Evolutionary conservation across 495 filamentous ascomycete species (phyloP).

Genomic region (Penicillium tannophilum): DNA sequence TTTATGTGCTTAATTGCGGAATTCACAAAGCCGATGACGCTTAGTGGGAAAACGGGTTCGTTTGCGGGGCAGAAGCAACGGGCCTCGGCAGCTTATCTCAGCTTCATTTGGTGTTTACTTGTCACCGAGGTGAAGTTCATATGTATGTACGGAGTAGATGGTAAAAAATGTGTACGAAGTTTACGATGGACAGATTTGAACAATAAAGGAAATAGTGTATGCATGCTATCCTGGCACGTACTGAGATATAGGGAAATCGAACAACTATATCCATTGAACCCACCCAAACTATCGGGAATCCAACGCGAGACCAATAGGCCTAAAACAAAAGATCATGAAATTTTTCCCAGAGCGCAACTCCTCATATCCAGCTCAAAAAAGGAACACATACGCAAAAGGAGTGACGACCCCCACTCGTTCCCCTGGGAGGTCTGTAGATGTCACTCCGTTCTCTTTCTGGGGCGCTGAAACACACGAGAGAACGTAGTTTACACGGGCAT

Average conservation of each 20-base stretch:
- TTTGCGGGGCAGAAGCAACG: slow-evolving; percentile 22
- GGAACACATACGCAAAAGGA: slow-evolving; percentile 14
- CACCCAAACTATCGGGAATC: slow-evolving; percentile 41
- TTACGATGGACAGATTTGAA: slow-evolving; percentile 9
- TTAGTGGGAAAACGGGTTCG: neutral
- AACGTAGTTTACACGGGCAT: slow-evolving; percentile 39
- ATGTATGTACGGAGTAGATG: neutral
- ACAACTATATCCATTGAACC: slow-evolving; percentile 52
- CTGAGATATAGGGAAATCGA: slow-evolving; percentile 38
- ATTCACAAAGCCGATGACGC: slow-evolving; percentile 9
- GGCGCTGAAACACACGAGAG: slow-evolving; percentile 28
- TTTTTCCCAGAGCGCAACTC: slow-evolving; percentile 45
- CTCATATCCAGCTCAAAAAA: slow-evolving; percentile 34
- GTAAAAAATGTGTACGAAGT: neutral
- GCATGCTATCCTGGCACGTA: slow-evolving; percentile 45
- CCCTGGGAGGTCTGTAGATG: neutral
- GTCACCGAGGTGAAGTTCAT: neutral
- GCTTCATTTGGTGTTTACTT: slow-evolving; percentile 7
- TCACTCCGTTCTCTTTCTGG: slow-evolving; percentile 19
- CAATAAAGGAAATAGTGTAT: slow-evolving; percentile 44
- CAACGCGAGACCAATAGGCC: slow-evolving; percentile 35
- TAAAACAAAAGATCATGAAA: slow-evolving; percentile 46
- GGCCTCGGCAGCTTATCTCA: slow-evolving; percentile 38
- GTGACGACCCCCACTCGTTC: slow-evolving; percentile 4
- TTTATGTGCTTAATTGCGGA: slow-evolving; percentile 7